Conservation (phyloP, 2,329 filamentous ascomycete species). For the Fusarium xyrophilum region DNA sequence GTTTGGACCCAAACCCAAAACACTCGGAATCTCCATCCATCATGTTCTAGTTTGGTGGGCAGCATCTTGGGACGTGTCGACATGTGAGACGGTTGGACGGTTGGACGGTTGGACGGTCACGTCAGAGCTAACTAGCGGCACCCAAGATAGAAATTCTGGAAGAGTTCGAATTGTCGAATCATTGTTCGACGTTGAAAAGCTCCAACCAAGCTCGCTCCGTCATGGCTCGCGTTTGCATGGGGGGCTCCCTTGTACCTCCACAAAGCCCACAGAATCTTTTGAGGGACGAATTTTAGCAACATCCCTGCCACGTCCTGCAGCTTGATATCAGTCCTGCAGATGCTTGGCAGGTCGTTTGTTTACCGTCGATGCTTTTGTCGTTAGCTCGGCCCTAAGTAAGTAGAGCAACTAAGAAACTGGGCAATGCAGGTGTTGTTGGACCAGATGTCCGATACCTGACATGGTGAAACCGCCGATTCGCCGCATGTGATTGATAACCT, state of each 20-base stretch:
- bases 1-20: constrained; percentile 13
- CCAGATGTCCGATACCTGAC: neutral
- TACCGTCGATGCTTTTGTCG: neutral
- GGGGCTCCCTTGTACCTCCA: constrained; percentile 34
- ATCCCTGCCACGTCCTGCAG: constrained; percentile 26
- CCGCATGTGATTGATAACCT: constrained; percentile 1
- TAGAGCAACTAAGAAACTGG: neutral
- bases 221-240: constrained; percentile 26
- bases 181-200: constrained; percentile 25
- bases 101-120: constrained; percentile 36
- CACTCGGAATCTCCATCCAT: constrained; percentile 3
- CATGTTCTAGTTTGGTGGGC: constrained; percentile 27
- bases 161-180: constrained; percentile 45
- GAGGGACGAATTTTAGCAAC: constrained; percentile 7
- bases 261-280: constrained; percentile 34
- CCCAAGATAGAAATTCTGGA: constrained; percentile 40
- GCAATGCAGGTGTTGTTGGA: neutral
- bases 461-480: neutral
- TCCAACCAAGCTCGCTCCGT: constrained; percentile 32
- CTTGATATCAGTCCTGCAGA: constrained; percentile 26
- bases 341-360: constrained; percentile 25
- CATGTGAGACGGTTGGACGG: constrained; percentile 34
- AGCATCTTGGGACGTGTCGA: constrained; percentile 18
- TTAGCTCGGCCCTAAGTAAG: constrained; percentile 10
- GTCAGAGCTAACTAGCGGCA: constrained; percentile 39